phyloP scores from a whole-genome alignment of 768 basidiomycete species.

The Kwoniella pini region DNA sequence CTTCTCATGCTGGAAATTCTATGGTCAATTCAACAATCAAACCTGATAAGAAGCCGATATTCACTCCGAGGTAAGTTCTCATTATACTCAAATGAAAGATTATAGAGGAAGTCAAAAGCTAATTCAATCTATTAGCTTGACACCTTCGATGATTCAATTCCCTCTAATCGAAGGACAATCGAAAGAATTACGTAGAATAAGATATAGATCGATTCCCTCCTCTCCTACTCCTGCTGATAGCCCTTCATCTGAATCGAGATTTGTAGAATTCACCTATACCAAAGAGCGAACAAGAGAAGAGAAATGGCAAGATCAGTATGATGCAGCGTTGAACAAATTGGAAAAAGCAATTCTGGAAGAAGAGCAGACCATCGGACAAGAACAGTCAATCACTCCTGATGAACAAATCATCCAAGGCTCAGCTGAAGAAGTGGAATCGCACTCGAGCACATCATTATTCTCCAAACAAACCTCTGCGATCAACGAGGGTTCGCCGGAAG shows the following conservation, averaged over 20 bases:
- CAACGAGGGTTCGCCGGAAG: too few species aligned
- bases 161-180: background rate
- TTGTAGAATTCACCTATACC: slow-evolving; percentile 12
- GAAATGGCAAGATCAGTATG: slow-evolving; percentile 19
- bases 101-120: too few species aligned
- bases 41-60: slow-evolving; percentile 3
- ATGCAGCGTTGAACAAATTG: slow-evolving; percentile 9
- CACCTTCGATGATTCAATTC: slow-evolving; percentile 19
- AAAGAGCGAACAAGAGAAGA: background rate
- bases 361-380: background rate
- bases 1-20: background rate
- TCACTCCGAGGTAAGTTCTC: slow-evolving; percentile 16
- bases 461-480: too few species aligned
- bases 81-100: background rate
- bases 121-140: slow-evolving; percentile 8
- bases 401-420: too few species aligned
- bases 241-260: background rate
- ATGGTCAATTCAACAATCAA: too few species aligned
- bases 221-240: background rate
- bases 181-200: background rate
- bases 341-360: slow-evolving; percentile 14
- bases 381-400: background rate
- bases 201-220: slow-evolving; percentile 7
- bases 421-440: too few species aligned
- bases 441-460: too few species aligned